Evolutionary conservation across 257 asterid species (phyloP), one percentile per base, ranked within the genome.

Genomic region (Solanum clarkiae): DNA sequence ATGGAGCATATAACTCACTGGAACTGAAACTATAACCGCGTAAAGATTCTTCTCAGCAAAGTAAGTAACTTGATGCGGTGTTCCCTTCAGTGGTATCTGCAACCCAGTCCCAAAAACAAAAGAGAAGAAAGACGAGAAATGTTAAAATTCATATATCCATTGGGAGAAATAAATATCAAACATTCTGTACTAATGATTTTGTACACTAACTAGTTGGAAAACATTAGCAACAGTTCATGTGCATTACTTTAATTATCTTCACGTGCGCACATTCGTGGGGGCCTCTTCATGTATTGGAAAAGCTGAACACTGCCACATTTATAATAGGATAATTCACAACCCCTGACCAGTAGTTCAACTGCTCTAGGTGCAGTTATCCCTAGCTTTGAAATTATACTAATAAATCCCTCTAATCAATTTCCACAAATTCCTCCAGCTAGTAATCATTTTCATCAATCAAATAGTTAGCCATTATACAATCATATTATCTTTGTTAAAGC

Each of bases 51-150:
- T 96, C 93, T 96, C 99, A 59, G 97, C 88, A 87, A 93, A 96
- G 89, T 94, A 96, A 86, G 98, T 92, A 66, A 96, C 97, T 90
- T 96, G 98, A 92, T 96, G 99, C 51, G 99, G 98, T 87, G 99
- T 95, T 75, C 97, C 97, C 94, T 96, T 95, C 90, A 96, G 81
- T 68, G 95, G 92, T 88, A 92, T 87, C 99, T 96, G 97, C 70
- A 80, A 56, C 51, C 88, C 86, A 88, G 63, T 7, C 80, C 84
- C 53, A 89, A 70, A 18, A 82, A 47, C 57, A 40, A 18, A 26
- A 55, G 77, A 80, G 80, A 74, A 77, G 32, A 51, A 68, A 71
- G 83, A 85, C 3, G n/a, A 77, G 54, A 66, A 77, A 66, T 75
- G 62, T 75, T 49, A 49, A 75, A 75, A 47, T 24, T 49, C 62